Conservation (phyloP, 345 rosid species). For the Hibiscus mutabilis region DNA sequence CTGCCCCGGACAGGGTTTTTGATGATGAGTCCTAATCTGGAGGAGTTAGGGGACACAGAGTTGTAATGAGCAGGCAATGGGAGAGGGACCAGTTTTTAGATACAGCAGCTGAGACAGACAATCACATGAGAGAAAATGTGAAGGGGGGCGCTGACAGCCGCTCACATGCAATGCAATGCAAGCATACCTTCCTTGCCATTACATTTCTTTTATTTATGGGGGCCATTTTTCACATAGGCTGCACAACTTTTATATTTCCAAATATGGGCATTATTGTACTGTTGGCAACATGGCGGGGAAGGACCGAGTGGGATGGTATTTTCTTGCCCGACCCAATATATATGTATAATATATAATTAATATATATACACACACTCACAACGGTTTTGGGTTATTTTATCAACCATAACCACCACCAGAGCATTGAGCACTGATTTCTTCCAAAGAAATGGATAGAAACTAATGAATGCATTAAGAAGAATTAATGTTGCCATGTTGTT, state of each 20-base stretch:
- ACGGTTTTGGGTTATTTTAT: too few relatives aligned
- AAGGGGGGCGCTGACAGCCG: neutral
- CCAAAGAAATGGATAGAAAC: too few relatives aligned
- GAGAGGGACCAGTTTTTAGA: conserved; percentile 16
- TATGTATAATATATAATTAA: too few relatives aligned
- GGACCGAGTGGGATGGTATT: neutral
- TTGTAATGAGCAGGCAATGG: neutral
- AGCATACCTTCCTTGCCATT: conserved; percentile 1
- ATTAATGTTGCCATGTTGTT: too few relatives aligned
- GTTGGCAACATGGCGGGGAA: neutral
- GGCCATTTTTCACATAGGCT: neutral
- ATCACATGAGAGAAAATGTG: conserved; percentile 18
- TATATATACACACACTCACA: too few relatives aligned
- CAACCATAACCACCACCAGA: too few relatives aligned
- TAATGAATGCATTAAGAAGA: too few relatives aligned
- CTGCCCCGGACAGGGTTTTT: neutral
- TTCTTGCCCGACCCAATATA: neutral
- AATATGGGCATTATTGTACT: neutral
- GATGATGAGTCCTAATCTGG: conserved; percentile 1
- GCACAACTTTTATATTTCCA: neutral
- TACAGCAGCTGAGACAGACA: neutral
- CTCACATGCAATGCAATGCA: conserved; percentile 20
- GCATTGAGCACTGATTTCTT: too few relatives aligned
- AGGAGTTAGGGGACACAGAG: neutral
- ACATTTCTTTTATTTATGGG: neutral